These are phyloP conservation scores for Agrocybe pediades DNA, from an alignment of 768 basidiomycete species.

Conservation along the genomic window DNA sequence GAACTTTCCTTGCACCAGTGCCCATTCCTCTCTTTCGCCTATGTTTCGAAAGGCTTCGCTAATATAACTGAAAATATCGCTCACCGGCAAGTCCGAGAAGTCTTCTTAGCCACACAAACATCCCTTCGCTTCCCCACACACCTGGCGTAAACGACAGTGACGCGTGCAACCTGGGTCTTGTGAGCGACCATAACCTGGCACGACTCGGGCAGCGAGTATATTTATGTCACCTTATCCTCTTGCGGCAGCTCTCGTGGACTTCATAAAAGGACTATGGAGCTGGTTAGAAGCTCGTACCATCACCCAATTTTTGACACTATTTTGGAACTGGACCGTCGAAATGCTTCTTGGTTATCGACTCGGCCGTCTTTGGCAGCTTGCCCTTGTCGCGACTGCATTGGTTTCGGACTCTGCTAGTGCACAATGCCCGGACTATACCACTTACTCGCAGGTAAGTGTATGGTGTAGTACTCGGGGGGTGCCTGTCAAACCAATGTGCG, in stretches of 20 bases:
- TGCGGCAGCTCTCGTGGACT: slow-evolving; percentile 9
- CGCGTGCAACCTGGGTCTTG: slow-evolving; percentile 21
- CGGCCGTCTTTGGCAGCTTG: slow-evolving; percentile 7
- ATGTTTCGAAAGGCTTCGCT: not conserved
- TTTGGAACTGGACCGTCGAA: slow-evolving; percentile 9
- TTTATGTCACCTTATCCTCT: slow-evolving; percentile 7
- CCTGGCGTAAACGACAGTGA: slow-evolving; percentile 1
- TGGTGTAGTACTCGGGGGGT: too few relatives aligned
- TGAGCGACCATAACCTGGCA: slow-evolving; percentile 7
- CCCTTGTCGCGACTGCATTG: slow-evolving; percentile 24
- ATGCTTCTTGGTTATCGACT: slow-evolving; percentile 16
- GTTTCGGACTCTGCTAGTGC: slow-evolving; percentile 28
- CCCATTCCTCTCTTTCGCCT: too few relatives aligned
- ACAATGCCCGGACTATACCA: slow-evolving; percentile 64
- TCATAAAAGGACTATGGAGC: slow-evolving; percentile 17
- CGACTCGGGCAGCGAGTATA: slow-evolving; percentile 4
- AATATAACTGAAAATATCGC: not conserved
- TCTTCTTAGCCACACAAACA: slow-evolving; percentile 1
- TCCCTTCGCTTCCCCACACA: not conserved
- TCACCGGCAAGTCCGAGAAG: slow-evolving; percentile 1
- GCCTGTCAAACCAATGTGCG: too few relatives aligned
- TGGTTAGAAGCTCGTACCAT: slow-evolving; percentile 1
- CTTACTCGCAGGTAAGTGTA: slow-evolving; percentile 50
- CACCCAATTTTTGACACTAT: not conserved
- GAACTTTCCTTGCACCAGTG: too few relatives aligned